Evolutionary conservation across 116 monocot genomes (phyloP), one percentile per base, ranked within the genome.

Genomic region (Papilionanthe hybrid): DNA sequence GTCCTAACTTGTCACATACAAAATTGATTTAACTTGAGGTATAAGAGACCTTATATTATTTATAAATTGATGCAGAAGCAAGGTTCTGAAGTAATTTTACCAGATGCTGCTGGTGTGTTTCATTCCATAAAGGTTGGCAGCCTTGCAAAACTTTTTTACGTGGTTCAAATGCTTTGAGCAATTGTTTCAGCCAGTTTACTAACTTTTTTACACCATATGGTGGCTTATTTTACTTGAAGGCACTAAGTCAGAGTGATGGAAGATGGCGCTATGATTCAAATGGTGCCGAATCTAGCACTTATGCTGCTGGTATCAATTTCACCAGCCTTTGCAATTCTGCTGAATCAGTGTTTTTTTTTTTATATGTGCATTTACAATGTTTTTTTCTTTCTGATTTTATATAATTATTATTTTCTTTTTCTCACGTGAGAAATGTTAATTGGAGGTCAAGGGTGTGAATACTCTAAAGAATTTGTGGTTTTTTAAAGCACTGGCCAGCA

Each of bases 191-290:
- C 44, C 7, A 19, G 50, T 72, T 27, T 72, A n/a, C 13, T 66
- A 19, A 9, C 12, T 44, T 23, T 13, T 30, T 57, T 42, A 41
- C 60, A 60, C 12, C 58, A 9, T 57, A 44, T 78, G 41, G 27
- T 77, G 2, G 42, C 12, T 75, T 5, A 75, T 48, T 48, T 45
- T 72, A 58, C n/a, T 73, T 37, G 44, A 76, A 98, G 98, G 87
- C 94, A 56, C 90, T 98, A 32, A 90, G 94, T 78, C 98, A 94
- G 81, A 98, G 93, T 82, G 98, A 94, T 84, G 98, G 98, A 78
- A 98, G 90, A 83, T 98, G 98, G 98, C 93, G 91, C 29, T 89
- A 86, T 79, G 88, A 90, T 85, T 79, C 91, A 23, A 87, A 88
- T 74, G 86, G 82, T 80, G 86, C 90, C 77, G 93, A 90, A 76